Base-by-base conservation (phyloP, 768 basidiomycete genomes). In the Hericium rajendrae region DNA sequence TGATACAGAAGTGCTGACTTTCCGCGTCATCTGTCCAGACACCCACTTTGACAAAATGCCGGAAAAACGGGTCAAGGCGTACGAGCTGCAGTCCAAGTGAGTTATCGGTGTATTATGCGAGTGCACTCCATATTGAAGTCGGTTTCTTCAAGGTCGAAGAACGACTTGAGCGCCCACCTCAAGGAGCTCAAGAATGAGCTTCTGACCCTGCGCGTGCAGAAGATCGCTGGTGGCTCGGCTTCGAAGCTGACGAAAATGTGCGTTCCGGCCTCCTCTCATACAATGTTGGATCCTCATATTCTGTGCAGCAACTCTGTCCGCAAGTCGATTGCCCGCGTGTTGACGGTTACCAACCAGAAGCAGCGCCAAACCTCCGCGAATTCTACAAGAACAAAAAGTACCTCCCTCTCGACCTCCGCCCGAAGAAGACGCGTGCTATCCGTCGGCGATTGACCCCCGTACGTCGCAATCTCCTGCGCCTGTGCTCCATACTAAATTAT, bases 281-380 rank as follows among this genome's bases (percentile, higher is more conserved):
- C 43, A 22, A 53, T 40, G 39, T 38, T 38, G 13, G 26, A 48
- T 58, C 32, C 59, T 53, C 16, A 48, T 43, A 24, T 39, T 52
- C n/a, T 63, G 6, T 46, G 6, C 50, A 99, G 97, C 75, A 84
- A 86, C 73, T 81, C 88, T 64, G 92, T 97, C 73, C 94, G 97
- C 81, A 98, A 97, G 78, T 94, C 92, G 63, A 91, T 99, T 70
- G 97, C 97, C 62, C 92, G 97, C 56, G 94, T 98, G 64, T 73
- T 97, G 76, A 99, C 97, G 48, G 94, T 98, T 67, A 95, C 88
- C 81, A 98, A 97, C 87, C 89, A 92, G 73, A 99, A 99, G 77
- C 85, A 87, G 65, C 91, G 95, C 65, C 88, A 93, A 78, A 94
- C 76, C 84, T 97, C 64, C 91, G 92, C 56, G 94, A 98, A 73